A percentile compares a stretch with the other conserved stretches of the same genome.
Evolutionary conservation across 345 rosid genomes (phyloP).

Genomic region (Isatis tinctoria): DNA sequence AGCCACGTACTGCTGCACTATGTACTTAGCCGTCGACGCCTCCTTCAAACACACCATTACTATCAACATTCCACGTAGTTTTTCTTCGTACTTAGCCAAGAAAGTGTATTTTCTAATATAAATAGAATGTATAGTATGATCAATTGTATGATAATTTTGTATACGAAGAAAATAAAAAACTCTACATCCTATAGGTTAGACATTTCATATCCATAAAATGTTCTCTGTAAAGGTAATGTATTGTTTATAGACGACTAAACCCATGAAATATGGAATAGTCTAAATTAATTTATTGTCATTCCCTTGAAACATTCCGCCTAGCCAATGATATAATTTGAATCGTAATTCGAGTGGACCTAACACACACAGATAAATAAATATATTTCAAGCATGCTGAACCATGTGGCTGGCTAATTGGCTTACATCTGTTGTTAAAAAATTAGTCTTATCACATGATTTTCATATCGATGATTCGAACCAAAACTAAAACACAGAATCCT

Average conservation of each 20-base stretch:
- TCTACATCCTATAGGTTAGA: background rate
- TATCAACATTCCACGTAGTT: background rate
- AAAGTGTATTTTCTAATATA: background rate
- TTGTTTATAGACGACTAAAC: background rate
- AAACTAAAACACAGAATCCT: background rate
- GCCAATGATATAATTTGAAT: background rate
- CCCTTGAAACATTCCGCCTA: background rate
- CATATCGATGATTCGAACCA: background rate
- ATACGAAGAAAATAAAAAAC: background rate
- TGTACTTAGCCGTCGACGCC: conserved; percentile 81
- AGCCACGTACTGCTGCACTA: conserved; percentile 79
- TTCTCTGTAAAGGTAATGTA: background rate
- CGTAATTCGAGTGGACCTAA: background rate
- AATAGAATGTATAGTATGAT: background rate
- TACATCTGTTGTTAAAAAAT: background rate
- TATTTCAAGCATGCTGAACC: background rate
- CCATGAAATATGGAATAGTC: background rate
- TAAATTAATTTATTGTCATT: background rate
- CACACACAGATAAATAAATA: background rate
- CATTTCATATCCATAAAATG: background rate
- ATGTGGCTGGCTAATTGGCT: background rate
- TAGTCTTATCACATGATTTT: background rate
- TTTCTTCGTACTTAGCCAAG: background rate
- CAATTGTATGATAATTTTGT: too few species aligned
- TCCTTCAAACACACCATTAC: conserved; percentile 41